These are phyloP conservation scores for Volvox carteri DNA, from an alignment of 163 green algal species.

Conservation along the genomic window DNA sequence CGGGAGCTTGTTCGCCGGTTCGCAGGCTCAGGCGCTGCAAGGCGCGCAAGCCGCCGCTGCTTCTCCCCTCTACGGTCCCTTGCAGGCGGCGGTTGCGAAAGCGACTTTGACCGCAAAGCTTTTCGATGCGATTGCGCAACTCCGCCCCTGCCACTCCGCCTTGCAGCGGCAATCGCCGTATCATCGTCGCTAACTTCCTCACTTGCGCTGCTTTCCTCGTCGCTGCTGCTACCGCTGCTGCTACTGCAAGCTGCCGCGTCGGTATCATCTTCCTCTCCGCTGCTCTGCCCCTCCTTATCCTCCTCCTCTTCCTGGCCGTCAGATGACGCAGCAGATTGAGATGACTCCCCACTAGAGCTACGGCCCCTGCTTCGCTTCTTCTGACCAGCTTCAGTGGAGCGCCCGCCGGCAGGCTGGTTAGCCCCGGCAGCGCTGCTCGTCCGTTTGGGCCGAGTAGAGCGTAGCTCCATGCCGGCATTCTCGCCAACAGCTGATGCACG, in stretches of 20 bases:
- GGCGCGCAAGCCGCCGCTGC: background rate
- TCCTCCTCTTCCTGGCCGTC: slow-evolving; percentile 39
- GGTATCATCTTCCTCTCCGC: slow-evolving; percentile 30
- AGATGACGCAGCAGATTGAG: background rate
- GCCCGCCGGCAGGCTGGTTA: background rate
- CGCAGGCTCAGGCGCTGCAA: background rate
- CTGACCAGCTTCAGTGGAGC: background rate
- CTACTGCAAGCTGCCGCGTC: slow-evolving; percentile 44
- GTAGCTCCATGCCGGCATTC: background rate
- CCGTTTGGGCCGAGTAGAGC: background rate
- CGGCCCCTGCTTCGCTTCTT: slow-evolving; percentile 9
- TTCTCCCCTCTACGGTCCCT: slow-evolving; percentile 32
- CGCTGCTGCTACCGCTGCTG: slow-evolving; percentile 50
- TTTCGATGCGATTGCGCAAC: background rate
- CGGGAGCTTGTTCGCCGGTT: slow-evolving; percentile 40
- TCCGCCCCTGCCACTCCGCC: background rate
- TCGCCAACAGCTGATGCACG: background rate
- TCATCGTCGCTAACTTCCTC: slow-evolving; percentile 3
- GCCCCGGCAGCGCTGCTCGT: background rate
- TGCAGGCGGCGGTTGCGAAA: background rate
- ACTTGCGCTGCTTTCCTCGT: background rate
- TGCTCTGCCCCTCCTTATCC: background rate
- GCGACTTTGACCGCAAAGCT: background rate
- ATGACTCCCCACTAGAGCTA: background rate
- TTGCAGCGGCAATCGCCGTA: background rate